phyloP scores from a whole-genome alignment of 2,329 filamentous ascomycete genomes.

The Septoria linicola region DNA sequence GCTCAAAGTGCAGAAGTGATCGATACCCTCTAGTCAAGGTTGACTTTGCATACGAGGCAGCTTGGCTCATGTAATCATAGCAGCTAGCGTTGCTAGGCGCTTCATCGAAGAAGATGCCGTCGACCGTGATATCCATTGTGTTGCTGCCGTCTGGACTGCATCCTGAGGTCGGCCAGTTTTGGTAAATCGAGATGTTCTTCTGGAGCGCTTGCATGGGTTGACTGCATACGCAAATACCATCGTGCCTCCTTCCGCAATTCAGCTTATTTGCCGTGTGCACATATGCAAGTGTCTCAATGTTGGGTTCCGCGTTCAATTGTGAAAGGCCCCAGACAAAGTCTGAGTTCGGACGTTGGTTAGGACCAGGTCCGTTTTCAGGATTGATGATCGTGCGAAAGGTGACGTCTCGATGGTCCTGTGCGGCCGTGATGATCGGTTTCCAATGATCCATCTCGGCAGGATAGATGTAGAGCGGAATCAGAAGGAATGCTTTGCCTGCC shows the following conservation, averaged over 20 bases:
- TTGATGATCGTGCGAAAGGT: not conserved
- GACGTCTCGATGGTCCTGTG: not conserved
- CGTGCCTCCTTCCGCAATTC: slow-evolving; percentile 44
- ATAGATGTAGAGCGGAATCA: not conserved
- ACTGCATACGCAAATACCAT: slow-evolving; percentile 38
- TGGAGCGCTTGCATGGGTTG: slow-evolving; percentile 10
- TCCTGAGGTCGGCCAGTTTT: slow-evolving; percentile 9
- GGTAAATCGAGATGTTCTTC: slow-evolving; percentile 15
- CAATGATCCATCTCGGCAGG: not conserved
- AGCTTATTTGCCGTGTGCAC: not conserved
- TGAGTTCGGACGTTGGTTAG: not conserved
- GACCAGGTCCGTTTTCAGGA: not conserved
- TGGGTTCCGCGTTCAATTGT: not conserved
- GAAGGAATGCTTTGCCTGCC: not conserved
- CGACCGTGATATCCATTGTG: slow-evolving; percentile 25
- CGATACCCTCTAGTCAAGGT: slow-evolving; percentile 16
- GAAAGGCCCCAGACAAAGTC: not conserved
- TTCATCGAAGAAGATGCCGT: slow-evolving; percentile 37
- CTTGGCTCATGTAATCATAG: slow-evolving; percentile 25
- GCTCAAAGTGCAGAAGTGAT: no score
- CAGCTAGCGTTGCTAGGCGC: slow-evolving; percentile 22
- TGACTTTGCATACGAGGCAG: slow-evolving; percentile 20
- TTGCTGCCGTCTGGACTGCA: slow-evolving; percentile 9
- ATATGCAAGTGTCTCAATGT: not conserved
- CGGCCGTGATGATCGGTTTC: not conserved